Evolutionary conservation across 768 basidiomycete genomes (phyloP), one percentile per base, ranked within the genome.

Genomic region (Russula foetens): DNA sequence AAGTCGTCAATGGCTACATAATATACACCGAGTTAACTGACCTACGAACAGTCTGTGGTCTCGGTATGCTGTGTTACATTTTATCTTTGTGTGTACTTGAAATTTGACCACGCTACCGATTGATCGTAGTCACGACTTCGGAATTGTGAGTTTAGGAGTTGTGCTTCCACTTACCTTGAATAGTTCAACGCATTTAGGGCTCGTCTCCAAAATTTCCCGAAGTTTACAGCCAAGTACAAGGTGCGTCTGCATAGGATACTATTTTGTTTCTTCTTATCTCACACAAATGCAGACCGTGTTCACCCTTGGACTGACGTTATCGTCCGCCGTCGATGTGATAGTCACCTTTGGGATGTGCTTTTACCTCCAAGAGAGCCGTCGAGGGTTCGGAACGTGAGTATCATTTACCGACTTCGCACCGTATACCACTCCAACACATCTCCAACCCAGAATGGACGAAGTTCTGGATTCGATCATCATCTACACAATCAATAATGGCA

Each of bases 401-500:
- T 38, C 39, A 3, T 31, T 53, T 11, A 26, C 23, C 17, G 4
- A 15, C 17, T 7, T 21, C 11, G 28, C 11, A 7, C 24, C n/a
- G 28, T 15, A 21, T 5, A 7, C 14, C 45, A 31, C 2, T 11
- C 44, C 41, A 33, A 50, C 26, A 15, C 19, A 17, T 51, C 39
- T 21, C 3, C 29, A 31, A 26, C 28, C 11, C 23, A 67, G 64
- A 14, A 66, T 66, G 64, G 66, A 67, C 26, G 51, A 66, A 2
- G 56, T 66, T 7, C 53, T 67, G 17, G 58, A 63, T 14, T 29
- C 56, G 0, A 60, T 67, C 38, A 60, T 67, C 35, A 19, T 66
- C 28, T 66, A 67, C 43, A 67, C 66, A 8, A 33, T 67, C 53
- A 67, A 66, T 26, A 67, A 67, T 29, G 66, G 66, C n/a, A 58